phyloP scores from a whole-genome alignment of 1,284 basidiomycete genomes.

The Ustilago crameri region DNA sequence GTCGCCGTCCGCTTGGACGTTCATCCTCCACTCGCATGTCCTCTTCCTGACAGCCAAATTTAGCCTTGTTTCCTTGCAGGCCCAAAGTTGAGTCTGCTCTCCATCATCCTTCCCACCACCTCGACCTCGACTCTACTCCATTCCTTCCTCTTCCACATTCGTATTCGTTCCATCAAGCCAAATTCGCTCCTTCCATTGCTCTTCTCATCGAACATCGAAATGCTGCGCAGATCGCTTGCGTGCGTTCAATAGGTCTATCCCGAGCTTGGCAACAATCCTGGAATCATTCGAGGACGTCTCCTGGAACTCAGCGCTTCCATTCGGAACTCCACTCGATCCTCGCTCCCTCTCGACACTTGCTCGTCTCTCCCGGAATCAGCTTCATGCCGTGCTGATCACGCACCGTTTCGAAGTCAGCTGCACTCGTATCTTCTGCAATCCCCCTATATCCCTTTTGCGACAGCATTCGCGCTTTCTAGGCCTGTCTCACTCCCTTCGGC shows the following conservation, averaged over 20 bases:
- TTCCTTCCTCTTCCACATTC: neutral
- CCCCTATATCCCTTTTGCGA: too few relatives aligned
- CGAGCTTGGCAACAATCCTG: neutral
- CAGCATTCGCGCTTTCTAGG: neutral
- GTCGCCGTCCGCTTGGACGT: too few relatives aligned
- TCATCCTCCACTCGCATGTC: too few relatives aligned
- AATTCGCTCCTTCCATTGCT: neutral
- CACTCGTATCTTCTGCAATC: too few relatives aligned
- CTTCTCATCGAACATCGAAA: slow-evolving; percentile 1
- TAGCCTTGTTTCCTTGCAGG: neutral
- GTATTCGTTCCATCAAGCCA: neutral
- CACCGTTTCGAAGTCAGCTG: too few relatives aligned
- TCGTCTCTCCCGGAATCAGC: too few relatives aligned
- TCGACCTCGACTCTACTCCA: neutral
- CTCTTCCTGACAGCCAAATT: neutral
- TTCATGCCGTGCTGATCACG: too few relatives aligned
- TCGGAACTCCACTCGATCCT: too few relatives aligned
- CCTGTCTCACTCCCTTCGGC: too few relatives aligned
- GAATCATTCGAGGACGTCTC: too few relatives aligned
- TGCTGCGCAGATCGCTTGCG: neutral
- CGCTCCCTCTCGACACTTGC: too few relatives aligned
- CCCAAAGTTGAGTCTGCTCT: neutral
- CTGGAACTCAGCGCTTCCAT: too few relatives aligned
- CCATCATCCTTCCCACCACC: neutral
- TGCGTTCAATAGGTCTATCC: neutral